Evolutionary conservation across 208 protist species (phyloP).

Genomic region (Leishmania arabica): DNA sequence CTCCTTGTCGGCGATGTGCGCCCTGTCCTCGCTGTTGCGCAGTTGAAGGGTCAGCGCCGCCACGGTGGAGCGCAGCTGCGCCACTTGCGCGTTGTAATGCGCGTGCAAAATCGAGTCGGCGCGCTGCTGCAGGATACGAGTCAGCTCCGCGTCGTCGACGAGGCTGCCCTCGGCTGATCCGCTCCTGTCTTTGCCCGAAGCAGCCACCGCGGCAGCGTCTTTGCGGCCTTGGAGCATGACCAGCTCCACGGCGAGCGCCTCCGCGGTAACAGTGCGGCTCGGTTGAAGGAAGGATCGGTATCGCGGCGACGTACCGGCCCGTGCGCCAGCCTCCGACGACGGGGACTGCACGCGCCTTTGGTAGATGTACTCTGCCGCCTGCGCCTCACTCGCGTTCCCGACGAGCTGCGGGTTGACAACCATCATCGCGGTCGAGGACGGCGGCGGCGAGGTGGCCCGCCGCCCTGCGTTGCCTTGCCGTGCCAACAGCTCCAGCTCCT

Average conservation of each 20-base stretch:
- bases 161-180: neutral
- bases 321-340: neutral
- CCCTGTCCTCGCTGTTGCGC: conserved; percentile 36
- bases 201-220: neutral
- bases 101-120: conserved; percentile 16
- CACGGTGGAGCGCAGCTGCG: conserved; percentile 31
- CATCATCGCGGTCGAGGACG: conserved; percentile 9
- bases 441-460: neutral
- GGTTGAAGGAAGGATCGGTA: conserved; percentile 57
- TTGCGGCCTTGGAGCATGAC: conserved; percentile 37
- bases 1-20: conserved; percentile 40
- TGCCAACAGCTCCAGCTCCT: conserved; percentile 42
- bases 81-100: conserved; percentile 25
- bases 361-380: conserved; percentile 55
- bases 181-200: neutral
- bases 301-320: conserved; percentile 4
- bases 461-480: conserved; percentile 14
- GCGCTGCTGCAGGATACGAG: conserved; percentile 15
- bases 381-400: conserved; percentile 27
- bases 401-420: conserved; percentile 23
- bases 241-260: conserved; percentile 75
- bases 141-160: conserved; percentile 14
- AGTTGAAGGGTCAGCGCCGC: conserved; percentile 31
- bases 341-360: conserved; percentile 23
- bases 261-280: conserved; percentile 36